Conservation (phyloP, 768 basidiomycete genomes). For the Tulasnella sp. region DNA sequence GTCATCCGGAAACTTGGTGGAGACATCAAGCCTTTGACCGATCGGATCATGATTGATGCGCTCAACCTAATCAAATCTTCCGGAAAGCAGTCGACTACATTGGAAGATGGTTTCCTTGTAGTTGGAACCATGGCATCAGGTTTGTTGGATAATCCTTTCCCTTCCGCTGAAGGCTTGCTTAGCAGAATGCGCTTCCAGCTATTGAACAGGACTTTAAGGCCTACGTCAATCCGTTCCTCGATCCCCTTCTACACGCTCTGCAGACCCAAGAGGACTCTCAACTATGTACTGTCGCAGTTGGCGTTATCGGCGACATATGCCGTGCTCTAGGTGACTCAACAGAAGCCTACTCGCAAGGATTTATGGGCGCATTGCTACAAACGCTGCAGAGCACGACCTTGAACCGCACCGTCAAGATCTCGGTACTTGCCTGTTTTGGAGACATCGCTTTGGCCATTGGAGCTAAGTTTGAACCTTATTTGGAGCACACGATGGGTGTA, state of each 20-base stretch:
- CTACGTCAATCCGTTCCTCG: slow-evolving; percentile 77
- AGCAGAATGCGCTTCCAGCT: slow-evolving; percentile 31
- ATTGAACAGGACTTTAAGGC: slow-evolving; percentile 69
- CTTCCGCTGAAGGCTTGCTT: neutral
- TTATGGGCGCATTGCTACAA: slow-evolving; percentile 88
- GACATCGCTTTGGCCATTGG: slow-evolving; percentile 93
- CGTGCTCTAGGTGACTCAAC: slow-evolving; percentile 82
- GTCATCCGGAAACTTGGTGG: slow-evolving; percentile 74
- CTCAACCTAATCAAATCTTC: slow-evolving; percentile 76
- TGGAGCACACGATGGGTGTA: slow-evolving; percentile 83
- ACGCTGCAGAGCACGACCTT: slow-evolving; percentile 84
- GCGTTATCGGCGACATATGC: slow-evolving; percentile 92
- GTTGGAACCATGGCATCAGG: slow-evolving; percentile 78
- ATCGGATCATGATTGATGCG: slow-evolving; percentile 89
- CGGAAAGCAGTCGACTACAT: slow-evolving; percentile 84
- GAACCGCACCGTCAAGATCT: slow-evolving; percentile 90
- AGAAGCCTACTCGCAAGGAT: slow-evolving; percentile 68
- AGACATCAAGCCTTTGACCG: slow-evolving; percentile 78
- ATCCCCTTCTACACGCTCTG: slow-evolving; percentile 78
- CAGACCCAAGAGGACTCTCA: slow-evolving; percentile 91
- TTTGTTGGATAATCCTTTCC: slow-evolving; percentile 27
- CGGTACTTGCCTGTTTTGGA: slow-evolving; percentile 91
- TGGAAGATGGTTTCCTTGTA: slow-evolving; percentile 93
- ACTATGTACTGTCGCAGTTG: slow-evolving; percentile 89
- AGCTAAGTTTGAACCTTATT: slow-evolving; percentile 72